These are phyloP conservation scores for Plasmodium cynomolgi DNA, from an alignment of 169 alveolate genomes.

Conservation along the genomic window DNA sequence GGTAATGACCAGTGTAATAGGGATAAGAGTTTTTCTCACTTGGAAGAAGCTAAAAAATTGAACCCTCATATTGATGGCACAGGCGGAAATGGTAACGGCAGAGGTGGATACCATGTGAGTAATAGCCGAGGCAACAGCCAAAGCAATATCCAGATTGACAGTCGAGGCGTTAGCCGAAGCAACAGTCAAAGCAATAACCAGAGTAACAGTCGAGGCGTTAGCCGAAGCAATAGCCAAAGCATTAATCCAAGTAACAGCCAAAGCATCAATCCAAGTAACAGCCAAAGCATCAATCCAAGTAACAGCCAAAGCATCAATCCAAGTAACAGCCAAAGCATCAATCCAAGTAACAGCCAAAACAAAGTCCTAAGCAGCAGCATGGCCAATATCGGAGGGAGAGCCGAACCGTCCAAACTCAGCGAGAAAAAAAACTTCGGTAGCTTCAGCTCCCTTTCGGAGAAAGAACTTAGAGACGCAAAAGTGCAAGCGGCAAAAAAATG, in stretches of 20 bases:
- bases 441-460: constrained; percentile 19
- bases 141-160: neutral
- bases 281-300: too few relatives aligned
- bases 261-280: too few relatives aligned
- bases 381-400: neutral
- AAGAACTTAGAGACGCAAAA: constrained; percentile 78
- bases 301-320: neutral
- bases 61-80: neutral
- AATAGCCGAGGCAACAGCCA: neutral
- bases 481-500: constrained; percentile 85
- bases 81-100: neutral
- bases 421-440: constrained; percentile 26
- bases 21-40: neutral
- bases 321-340: neutral
- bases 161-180: neutral
- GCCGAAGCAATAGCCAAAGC: too few relatives aligned
- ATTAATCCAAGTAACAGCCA: too few relatives aligned
- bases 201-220: neutral
- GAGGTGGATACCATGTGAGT: neutral
- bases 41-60: neutral
- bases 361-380: neutral
- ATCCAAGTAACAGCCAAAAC: neutral
- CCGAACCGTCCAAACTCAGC: neutral
- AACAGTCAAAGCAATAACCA: too few relatives aligned
- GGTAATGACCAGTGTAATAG: neutral